Evolutionary conservation across 768 basidiomycete species (phyloP).

Genomic region (Omphalotus guepiniiformis): DNA sequence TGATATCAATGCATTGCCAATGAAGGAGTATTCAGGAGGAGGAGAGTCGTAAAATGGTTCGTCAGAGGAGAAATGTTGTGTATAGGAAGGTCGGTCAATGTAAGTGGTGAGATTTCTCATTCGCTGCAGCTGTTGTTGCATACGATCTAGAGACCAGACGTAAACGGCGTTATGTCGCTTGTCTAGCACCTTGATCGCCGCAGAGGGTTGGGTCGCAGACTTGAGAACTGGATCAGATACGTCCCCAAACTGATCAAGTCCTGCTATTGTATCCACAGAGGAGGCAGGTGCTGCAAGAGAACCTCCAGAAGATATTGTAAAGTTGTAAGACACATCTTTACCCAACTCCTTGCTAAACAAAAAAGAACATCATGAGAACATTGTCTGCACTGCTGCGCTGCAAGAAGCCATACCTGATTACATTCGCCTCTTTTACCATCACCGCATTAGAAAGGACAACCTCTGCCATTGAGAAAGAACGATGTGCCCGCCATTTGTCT

Average conservation of each 20-base stretch:
- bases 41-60: slow-evolving; percentile 91
- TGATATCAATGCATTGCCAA: slow-evolving; percentile 83
- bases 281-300: slow-evolving; percentile 76
- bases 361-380: not conserved
- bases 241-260: slow-evolving; percentile 89
- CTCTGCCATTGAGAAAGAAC: slow-evolving; percentile 92
- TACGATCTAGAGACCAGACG: slow-evolving; percentile 85
- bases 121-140: slow-evolving; percentile 83
- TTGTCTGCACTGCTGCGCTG: not conserved
- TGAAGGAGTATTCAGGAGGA: slow-evolving; percentile 86
- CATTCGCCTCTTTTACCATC: slow-evolving; percentile 88
- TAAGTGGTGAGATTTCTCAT: slow-evolving; percentile 93
- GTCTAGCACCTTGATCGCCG: slow-evolving; percentile 90
- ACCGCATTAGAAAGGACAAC: slow-evolving; percentile 80
- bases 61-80: slow-evolving; percentile 89
- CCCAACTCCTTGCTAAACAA: slow-evolving; percentile 70
- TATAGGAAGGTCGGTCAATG: slow-evolving; percentile 89
- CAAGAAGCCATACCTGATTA: slow-evolving; percentile 62
- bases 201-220: slow-evolving; percentile 72
- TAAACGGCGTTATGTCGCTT: slow-evolving; percentile 83
- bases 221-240: slow-evolving; percentile 79
- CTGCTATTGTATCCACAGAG: slow-evolving; percentile 80
- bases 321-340: slow-evolving; percentile 89
- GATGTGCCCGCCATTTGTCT: slow-evolving; percentile 80
- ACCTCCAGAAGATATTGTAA: slow-evolving; percentile 82